phyloP scores from a whole-genome alignment of 2,329 filamentous ascomycete species.

The Nigrospora osmanthi region DNA sequence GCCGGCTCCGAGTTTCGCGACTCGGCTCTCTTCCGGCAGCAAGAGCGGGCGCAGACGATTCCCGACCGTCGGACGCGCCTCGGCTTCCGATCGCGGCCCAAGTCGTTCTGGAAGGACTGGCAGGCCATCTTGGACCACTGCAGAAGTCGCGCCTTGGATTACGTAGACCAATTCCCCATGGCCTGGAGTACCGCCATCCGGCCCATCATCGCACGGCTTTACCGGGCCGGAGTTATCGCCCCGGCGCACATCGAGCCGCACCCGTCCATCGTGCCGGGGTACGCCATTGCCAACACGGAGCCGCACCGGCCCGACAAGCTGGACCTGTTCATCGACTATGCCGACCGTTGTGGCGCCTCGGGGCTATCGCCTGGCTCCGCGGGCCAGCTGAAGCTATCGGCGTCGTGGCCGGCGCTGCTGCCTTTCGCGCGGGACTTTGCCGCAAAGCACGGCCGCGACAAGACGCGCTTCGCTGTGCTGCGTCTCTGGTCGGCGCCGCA shows the following conservation, averaged over 20 bases:
- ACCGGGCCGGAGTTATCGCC: constrained; percentile 34
- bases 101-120: constrained; percentile 28
- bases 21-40: constrained; percentile 28
- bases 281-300: constrained; percentile 28
- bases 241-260: constrained; percentile 17
- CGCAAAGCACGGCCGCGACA: constrained; percentile 3
- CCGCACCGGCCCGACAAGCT: constrained; percentile 19
- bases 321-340: constrained; percentile 37
- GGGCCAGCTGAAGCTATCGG: constrained; percentile 18
- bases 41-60: constrained; percentile 25
- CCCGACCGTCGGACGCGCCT: constrained; percentile 27
- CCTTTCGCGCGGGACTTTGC: constrained; percentile 21
- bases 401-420: constrained; percentile 23
- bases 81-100: constrained; percentile 26
- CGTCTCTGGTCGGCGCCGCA: constrained; percentile 38
- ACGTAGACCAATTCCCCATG: constrained; percentile 19
- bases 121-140: constrained; percentile 17
- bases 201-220: constrained; percentile 35
- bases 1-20: constrained; percentile 23
- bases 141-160: constrained; percentile 7
- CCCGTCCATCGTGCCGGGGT: constrained; percentile 20
- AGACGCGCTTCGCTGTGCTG: constrained; percentile 32
- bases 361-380: constrained; percentile 17
- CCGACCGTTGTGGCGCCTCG: constrained; percentile 12
- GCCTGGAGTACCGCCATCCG: constrained; percentile 31